Percentiles rank a stretch among this genome's conserved stretches.
phyloP scores from a whole-genome alignment of 129 eudicot species.

The Glebionis coronaria region DNA sequence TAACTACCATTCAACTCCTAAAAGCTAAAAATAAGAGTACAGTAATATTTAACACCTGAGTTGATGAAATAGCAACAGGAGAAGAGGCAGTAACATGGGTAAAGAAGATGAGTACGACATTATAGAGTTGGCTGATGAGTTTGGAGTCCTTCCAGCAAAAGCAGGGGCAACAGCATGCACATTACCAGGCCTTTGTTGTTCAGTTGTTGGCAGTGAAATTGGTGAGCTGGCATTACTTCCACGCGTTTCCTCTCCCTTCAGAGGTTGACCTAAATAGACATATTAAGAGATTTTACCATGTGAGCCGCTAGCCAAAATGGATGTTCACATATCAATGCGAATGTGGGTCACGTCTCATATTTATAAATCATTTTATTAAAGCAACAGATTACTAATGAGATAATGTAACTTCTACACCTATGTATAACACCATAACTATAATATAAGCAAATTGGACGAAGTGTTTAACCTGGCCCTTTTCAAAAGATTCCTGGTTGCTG shows the following conservation, averaged over 20 bases:
- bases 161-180: slow-evolving; percentile 72
- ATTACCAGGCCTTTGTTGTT: slow-evolving; percentile 75
- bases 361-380: too few relatives aligned
- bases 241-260: slow-evolving; percentile 34
- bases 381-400: too few relatives aligned
- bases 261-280: slow-evolving; percentile 53
- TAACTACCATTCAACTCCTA: slow-evolving; percentile 10
- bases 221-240: slow-evolving; percentile 54
- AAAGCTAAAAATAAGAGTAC: slow-evolving; percentile 22
- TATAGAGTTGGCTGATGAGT: slow-evolving; percentile 41
- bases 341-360: too few relatives aligned
- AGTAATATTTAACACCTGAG: slow-evolving; percentile 8
- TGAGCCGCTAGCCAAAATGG: not conserved
- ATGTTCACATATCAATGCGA: too few relatives aligned
- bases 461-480: too few relatives aligned
- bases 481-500: too few relatives aligned
- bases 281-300: slow-evolving; percentile 1
- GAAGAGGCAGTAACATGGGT: slow-evolving; percentile 27
- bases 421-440: too few relatives aligned
- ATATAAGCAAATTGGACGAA: too few relatives aligned
- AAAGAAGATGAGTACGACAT: slow-evolving; percentile 17
- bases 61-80: slow-evolving; percentile 26
- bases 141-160: slow-evolving; percentile 68
- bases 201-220: slow-evolving; percentile 60
- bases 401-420: too few relatives aligned